Evolutionary conservation across 192 early-diverging fungal species (phyloP), one percentile per base, ranked within the genome.

Genomic region (Dissophora globulifera): DNA sequence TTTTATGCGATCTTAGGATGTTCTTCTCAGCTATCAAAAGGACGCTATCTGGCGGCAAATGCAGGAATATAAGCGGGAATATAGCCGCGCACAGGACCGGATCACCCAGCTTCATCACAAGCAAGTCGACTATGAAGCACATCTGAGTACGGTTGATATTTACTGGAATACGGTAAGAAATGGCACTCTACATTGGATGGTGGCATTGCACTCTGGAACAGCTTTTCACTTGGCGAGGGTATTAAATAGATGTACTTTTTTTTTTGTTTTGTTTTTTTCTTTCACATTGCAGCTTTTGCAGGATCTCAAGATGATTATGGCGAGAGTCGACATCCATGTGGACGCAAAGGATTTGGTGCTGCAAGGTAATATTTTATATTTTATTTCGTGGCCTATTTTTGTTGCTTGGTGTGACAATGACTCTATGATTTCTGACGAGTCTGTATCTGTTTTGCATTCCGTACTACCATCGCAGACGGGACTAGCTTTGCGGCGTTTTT

Each of bases 21-120:
- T 50, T 17, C 33, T 75, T 3, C 45, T 49, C 4, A 76, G 43
- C 38, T 89, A 85, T 62, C 88, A 90, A 82, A 90, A 88, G 65
- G 88, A 90, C 15, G 88, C 86, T 15, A 90, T 90, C 33, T 90
- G 85, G 84, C 66, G 86, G 25, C 86, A 89, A 62, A 89, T 90
- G 88, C 84, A 87, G 79, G 87, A 87, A 59, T 90, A 89, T 72
- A 89, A 89, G 69, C 81, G 88, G 30, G 83, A 89, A 49, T 79
- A 79, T 40, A 51, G 58, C 22, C 58, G 81, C 12, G 80, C 87
- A 27, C 72, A 84, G 29, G 78, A 78, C 19, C 62, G 65, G n/a
- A 67, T 84, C 20, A 50, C 26, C 20, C 76, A 69, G 25, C 74
- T 87, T 16, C 79, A 86, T 35, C 66, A 75, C 20, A 86, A 83